These are phyloP conservation scores for Cornus controversa DNA, from an alignment of 148 eudicot species.

Conservation along the genomic window DNA sequence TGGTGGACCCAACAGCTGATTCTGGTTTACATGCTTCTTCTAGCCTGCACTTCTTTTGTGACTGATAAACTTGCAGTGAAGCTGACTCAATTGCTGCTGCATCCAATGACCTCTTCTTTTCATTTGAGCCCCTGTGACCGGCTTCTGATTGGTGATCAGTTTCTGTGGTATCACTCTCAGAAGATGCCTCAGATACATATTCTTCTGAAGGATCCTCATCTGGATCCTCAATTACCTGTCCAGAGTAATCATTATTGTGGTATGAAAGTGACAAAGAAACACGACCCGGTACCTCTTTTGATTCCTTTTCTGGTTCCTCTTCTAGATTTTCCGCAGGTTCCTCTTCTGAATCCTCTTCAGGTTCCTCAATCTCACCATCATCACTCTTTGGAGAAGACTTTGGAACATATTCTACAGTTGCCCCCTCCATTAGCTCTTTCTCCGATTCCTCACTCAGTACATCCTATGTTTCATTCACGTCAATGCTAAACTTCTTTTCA, in stretches of 20 bases:
- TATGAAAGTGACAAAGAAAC: not conserved
- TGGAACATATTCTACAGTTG: not conserved
- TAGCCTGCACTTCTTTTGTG: constrained; percentile 14
- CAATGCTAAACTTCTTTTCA: not conserved
- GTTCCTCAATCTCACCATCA: constrained; percentile 1
- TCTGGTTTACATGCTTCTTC: constrained; percentile 16
- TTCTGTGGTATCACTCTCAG: not conserved
- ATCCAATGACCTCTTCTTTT: constrained; percentile 14
- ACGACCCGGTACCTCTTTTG: constrained; percentile 7
- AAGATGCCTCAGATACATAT: not conserved
- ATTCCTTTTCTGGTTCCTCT: constrained; percentile 9
- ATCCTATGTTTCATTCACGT: constrained; percentile 1
- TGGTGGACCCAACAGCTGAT: not conserved
- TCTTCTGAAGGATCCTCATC: not conserved
- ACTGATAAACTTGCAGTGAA: not conserved
- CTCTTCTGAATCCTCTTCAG: not conserved
- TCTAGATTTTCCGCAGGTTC: too few relatives aligned
- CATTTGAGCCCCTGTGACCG: not conserved
- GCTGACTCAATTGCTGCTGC: not conserved
- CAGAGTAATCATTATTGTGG: not conserved
- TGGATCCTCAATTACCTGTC: constrained; percentile 3
- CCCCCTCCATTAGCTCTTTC: constrained; percentile 7
- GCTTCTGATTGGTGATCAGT: constrained; percentile 9
- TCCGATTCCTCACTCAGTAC: not conserved
- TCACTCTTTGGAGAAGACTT: constrained; percentile 10